Conservation (phyloP, 345 rosid species). For the Populus ilicifolia region DNA sequence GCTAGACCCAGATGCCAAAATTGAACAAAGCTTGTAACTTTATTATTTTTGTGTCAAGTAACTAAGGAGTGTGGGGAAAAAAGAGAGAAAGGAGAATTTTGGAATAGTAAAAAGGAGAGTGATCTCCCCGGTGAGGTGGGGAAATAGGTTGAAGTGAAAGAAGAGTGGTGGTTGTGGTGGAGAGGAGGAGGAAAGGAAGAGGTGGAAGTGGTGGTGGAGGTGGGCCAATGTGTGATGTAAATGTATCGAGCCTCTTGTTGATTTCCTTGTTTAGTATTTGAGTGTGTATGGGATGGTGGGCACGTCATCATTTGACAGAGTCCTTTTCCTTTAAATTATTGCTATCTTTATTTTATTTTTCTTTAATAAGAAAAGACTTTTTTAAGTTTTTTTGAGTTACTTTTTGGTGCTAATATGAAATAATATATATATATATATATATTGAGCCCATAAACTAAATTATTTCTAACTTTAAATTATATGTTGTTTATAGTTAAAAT, state of each 20-base stretch:
- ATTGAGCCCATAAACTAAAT: no score
- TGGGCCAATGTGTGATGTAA: conserved; percentile 15
- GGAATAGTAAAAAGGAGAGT: conserved; percentile 3
- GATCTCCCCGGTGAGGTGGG: conserved; percentile 7
- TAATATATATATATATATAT: no score
- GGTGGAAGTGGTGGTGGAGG: not conserved
- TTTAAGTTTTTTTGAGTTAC: not conserved
- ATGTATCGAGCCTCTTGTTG: conserved; percentile 2
- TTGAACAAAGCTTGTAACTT: not conserved
- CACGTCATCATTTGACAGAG: conserved; percentile 42
- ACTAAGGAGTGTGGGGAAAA: not conserved
- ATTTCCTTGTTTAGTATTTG: not conserved
- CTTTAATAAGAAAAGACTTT: not conserved
- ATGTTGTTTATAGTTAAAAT: no score
- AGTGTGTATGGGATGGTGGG: conserved; percentile 10
- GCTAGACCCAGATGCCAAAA: not conserved
- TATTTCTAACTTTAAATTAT: no score
- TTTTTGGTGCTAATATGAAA: not conserved
- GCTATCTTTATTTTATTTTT: not conserved
- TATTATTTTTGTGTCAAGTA: not conserved
- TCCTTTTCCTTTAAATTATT: not conserved
- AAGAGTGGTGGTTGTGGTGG: not conserved
- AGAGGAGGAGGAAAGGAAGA: not conserved
- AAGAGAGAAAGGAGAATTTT: not conserved
- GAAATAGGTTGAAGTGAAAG: not conserved